Evolutionary conservation across 495 filamentous ascomycete species (phyloP).

Genomic region (Entonaema liquescens): DNA sequence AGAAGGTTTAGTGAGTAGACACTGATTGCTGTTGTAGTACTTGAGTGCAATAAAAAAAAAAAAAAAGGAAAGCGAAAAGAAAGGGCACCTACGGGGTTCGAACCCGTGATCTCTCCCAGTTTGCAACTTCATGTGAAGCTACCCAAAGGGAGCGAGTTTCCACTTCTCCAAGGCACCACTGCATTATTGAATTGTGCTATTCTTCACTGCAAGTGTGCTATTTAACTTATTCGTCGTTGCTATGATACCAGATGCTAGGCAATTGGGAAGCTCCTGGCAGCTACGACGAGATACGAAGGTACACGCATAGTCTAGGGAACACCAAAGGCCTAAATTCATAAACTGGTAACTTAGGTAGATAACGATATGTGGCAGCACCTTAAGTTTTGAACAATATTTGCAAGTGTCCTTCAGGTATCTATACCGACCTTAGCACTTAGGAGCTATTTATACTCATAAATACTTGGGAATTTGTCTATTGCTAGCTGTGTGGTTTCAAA

Average conservation of each 20-base stretch:
- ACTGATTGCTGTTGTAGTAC: too few species aligned
- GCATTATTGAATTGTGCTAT: background rate
- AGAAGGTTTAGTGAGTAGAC: too few species aligned
- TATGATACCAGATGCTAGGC: background rate
- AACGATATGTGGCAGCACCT: background rate
- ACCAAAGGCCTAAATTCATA: background rate
- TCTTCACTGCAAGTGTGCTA: background rate
- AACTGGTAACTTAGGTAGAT: too few species aligned
- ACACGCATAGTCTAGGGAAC: background rate
- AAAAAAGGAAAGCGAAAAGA: background rate
- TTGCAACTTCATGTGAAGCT: background rate
- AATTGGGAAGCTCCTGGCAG: background rate
- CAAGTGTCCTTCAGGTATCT: background rate
- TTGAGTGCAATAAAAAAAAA: too few species aligned
- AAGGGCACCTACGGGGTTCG: constrained; percentile 33
- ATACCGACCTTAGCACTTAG: background rate
- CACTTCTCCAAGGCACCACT: constrained; percentile 38
- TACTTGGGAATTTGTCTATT: too few species aligned
- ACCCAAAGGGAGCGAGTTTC: constrained; percentile 38
- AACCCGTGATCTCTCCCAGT: constrained; percentile 37
- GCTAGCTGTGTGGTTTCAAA: too few species aligned
- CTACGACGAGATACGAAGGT: background rate
- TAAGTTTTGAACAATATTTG: background rate
- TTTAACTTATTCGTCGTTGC: background rate
- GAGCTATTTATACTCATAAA: background rate